Evolutionary conservation across 2,329 filamentous ascomycete genomes (phyloP), one percentile per base, ranked within the genome.

Genomic region (Colletotrichum euphorbiae): DNA sequence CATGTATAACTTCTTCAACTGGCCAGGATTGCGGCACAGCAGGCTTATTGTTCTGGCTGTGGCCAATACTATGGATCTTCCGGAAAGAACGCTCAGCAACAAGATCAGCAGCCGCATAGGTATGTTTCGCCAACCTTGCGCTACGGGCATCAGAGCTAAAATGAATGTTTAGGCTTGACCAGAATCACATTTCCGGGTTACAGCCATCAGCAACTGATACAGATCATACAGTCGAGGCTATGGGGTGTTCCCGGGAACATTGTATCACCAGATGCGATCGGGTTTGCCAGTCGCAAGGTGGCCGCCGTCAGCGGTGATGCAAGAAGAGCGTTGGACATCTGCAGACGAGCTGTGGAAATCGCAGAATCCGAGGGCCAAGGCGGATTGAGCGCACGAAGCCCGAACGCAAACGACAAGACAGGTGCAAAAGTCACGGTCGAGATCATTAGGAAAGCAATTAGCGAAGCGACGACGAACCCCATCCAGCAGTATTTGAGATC

Each of bases 1-100:
- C 80, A 99, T 99, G 96, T 99, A 99, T 82, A 99, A 99, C 79
- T 99, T 99, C 80, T 99, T 99, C 87, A 99, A 99, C 76, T 99
- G 96, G 96, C 96, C 96, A 4, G 92, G 93, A 11, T 84, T 98
- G 61, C 89, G 93, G 56, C 94, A 99, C 79, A 97, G 93, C 61
- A 89, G 94, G 55, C 85, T 99, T 50, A 98, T 99, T 77, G 97
- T 99, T 6, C 88, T 99, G 6, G 97, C 97, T 11, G 96, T 99
- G 17, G 97, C 96, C 59, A 99, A 99, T 79, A 99, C 96, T 24
- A 99, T 99, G 96, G 96, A 99, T 80, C 82, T 99, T 66, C 96
- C 96, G 0, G 96, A 99, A 80, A 87, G 96, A 76, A 99, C 96
- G 0, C 84, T 99, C 42, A 97, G 93, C 80, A 99, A 99, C 83